A percentile compares a stretch with the other conserved stretches of the same genome.
phyloP scores from a whole-genome alignment of 2,329 filamentous ascomycete genomes.

The Periconia sp. region DNA sequence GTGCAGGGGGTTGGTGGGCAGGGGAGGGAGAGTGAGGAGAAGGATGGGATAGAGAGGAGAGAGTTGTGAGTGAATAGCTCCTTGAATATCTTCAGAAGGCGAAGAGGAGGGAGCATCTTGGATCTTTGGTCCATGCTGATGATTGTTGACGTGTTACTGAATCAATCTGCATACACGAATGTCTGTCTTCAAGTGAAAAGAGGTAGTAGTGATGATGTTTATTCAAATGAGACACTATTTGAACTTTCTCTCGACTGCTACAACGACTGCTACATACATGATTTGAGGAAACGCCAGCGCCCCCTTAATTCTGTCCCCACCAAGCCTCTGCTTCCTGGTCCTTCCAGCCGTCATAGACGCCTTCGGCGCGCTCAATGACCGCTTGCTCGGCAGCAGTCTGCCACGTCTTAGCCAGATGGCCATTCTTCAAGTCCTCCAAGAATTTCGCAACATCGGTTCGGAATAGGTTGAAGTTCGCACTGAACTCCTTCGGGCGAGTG shows the following conservation, averaged over 20 bases:
- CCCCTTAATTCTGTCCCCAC: constrained; percentile 60
- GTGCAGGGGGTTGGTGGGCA: background rate
- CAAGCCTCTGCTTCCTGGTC: constrained; percentile 60
- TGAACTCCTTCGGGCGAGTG: constrained; percentile 31
- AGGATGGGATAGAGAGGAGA: background rate
- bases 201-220: no score
- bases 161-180: no score
- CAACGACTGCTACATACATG: no score
- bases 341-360: constrained; percentile 64
- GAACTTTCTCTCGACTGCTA: no score
- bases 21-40: background rate
- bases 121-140: no score
- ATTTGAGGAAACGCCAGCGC: no score
- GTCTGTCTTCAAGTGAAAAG: no score
- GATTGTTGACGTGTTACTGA: no score
- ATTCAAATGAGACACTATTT: no score
- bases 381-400: constrained; percentile 61
- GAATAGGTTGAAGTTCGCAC: constrained; percentile 52
- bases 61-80: background rate
- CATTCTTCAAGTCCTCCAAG: constrained; percentile 61
- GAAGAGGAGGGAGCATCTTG: no score
- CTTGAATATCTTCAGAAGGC: no score
- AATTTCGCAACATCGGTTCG: constrained; percentile 61
- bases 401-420: constrained; percentile 65
- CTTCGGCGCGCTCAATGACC: constrained; percentile 56